Conservation (phyloP, 2,329 filamentous ascomycete species). For the Xylariaceae sp. region DNA sequence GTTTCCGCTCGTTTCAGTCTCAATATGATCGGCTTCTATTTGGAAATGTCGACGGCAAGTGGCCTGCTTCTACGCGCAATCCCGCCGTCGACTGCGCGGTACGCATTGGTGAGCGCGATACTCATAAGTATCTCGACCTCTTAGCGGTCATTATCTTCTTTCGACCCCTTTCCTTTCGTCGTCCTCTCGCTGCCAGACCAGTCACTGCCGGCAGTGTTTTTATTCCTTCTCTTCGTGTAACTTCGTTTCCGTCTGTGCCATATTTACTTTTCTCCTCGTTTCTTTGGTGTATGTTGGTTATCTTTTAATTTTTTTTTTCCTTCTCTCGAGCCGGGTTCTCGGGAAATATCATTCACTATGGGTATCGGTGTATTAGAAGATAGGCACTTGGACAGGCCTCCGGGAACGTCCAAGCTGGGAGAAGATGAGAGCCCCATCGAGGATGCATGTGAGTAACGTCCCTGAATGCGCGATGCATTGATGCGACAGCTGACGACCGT, state of each 20-base stretch:
- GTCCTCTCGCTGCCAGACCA: constrained; percentile 4
- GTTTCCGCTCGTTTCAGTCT: background rate
- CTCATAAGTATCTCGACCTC: no score
- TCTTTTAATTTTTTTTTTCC: no score
- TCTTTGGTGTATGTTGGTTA: background rate
- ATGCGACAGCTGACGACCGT: no score
- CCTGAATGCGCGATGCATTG: background rate
- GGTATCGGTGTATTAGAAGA: constrained; percentile 18
- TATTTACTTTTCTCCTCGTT: constrained; percentile 2
- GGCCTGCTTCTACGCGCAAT: no score
- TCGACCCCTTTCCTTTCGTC: background rate
- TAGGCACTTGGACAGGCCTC: constrained; percentile 15
- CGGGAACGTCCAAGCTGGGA: constrained; percentile 18
- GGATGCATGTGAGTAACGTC: no score
- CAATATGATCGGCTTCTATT: background rate
- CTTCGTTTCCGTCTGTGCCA: constrained; percentile 2
- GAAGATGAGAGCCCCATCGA: constrained; percentile 4
- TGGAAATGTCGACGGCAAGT: background rate
- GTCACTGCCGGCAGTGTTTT: constrained; percentile 16
- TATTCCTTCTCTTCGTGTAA: background rate
- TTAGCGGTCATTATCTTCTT: background rate
- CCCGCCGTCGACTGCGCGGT: background rate
- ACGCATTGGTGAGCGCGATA: no score
- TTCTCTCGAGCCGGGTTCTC: background rate
- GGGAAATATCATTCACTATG: constrained; percentile 10